Evolutionary conservation across 345 rosid genomes (phyloP), one percentile per base, ranked within the genome.

Genomic region (Clausena lansium): DNA sequence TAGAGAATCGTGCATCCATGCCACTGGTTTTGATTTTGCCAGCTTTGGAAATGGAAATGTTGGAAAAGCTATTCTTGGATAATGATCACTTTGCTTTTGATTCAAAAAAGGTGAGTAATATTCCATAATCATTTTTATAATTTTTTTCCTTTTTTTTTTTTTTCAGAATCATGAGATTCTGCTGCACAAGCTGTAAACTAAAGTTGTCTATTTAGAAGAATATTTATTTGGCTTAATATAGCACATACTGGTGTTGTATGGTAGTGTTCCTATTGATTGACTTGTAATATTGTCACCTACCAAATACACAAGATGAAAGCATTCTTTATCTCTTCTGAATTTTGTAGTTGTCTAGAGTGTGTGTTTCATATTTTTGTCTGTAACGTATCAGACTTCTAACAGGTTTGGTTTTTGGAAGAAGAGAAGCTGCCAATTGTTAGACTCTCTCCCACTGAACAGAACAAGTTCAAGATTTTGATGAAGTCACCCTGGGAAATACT

Each of bases 401-500:
- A 95, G 98, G 89, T 95, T 65, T 89, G 94, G 98, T 82, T 93
- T 85, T 74, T 91, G 81, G 85, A 87, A 84, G 97, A 95, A 84
- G 92, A 88, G 83, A 83, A 83, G 61, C 91, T 95, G 73, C 97
- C 97, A n/a, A 85, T 95, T 85, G 85, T 93, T 60, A 73, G 89
- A 78, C 81, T 81, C 84, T 78, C 84, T 50, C 76, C 77, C 38
- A 89, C 88, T 50, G 90, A 89, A 82, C 80, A 82, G 33, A 85
- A 80, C 78, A 85, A 75, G 76, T 85, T 81, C 72, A 90, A 88
- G 89, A 95, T 95, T 78, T 82, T 95, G 86, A 93, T 95, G 98
- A 91, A 91, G 85, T 91, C 98, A 54, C 98, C 97, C 67, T 94
- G 97, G 98, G 92, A 93, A 79, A 89, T 95, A 67, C 85, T 95